These are phyloP conservation scores for Tympanopsis confertula DNA, from an alignment of 2,329 filamentous ascomycete genomes.

Conservation along the genomic window DNA sequence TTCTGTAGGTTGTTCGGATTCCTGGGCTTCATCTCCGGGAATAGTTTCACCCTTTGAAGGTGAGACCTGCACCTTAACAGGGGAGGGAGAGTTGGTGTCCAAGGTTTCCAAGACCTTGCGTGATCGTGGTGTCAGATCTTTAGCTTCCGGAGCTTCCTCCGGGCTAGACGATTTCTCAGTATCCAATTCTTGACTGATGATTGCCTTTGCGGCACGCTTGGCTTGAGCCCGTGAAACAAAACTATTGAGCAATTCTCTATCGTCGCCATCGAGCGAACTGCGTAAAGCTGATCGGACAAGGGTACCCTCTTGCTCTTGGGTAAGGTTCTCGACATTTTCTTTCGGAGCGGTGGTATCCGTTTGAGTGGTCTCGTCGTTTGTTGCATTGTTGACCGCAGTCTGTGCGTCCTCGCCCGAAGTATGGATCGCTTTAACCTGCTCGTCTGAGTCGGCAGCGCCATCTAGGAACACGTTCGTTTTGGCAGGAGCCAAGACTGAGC, in stretches of 20 bases:
- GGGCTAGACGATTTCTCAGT: neutral
- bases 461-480: no score
- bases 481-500: no score
- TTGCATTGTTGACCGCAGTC: no score
- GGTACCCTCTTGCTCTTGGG: neutral
- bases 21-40: neutral
- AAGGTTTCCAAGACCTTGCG: neutral
- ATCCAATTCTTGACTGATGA: neutral
- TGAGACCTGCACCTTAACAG: neutral
- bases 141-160: neutral
- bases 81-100: neutral
- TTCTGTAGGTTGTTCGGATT: neutral
- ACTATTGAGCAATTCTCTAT: neutral
- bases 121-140: neutral
- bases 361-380: no score
- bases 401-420: no score
- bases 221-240: neutral
- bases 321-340: no score
- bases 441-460: no score
- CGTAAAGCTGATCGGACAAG: neutral
- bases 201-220: neutral
- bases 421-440: no score
- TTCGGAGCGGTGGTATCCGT: no score
- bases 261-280: neutral
- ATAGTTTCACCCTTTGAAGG: neutral